Evolutionary conservation across 176 grass and related monocot species (phyloP), one percentile per base, ranked within the genome.

Genomic region (Ensete ventricosum): DNA sequence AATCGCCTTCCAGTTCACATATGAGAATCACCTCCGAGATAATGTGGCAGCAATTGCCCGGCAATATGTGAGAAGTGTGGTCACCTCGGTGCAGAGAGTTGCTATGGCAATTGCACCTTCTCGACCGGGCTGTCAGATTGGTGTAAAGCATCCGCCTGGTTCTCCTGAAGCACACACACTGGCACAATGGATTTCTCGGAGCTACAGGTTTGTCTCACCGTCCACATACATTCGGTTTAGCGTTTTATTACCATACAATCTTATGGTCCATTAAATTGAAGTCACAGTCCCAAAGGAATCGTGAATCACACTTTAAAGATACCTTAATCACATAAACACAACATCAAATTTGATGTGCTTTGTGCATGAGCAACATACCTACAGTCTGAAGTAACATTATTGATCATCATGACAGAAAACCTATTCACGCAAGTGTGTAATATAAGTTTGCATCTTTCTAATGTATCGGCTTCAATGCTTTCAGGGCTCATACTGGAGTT

Each of bases 1-100:
- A 11, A 92, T 99, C 73, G 96, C 96, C 29, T 99, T 99, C 76
- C 96, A 99, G 82, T 99, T 99, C 62, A 89, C 88, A 19, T 99
- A 84, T 54, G 96, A 99, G 75, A 99, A 89, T 64, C 91, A 99
- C 80, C 96, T 99, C 8, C 82, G 84, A 64, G 91, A 99, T 58
- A 99, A 79, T 12, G 91, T 99, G 0, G 86, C 96, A 9, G 87
- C 80, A 67, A 99, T 99, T 91, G 96, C 91, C 6, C 84, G 96
- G 57, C 96, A 99, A 62, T 99, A 94, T 52, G 91, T 99, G 25
- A 82, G 96, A 72, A 99, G 80, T 14, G 88, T 99, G 52, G 86
- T 99, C 51, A 86, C 96, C 55, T 99, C 96, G 0, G 91, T 99
- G 59, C 96, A 99, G 83, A 83, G 91, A 72, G 86, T 99, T 48